Evolutionary conservation across 495 filamentous ascomycete species (phyloP).

Genomic region (Tricharina praecox): DNA sequence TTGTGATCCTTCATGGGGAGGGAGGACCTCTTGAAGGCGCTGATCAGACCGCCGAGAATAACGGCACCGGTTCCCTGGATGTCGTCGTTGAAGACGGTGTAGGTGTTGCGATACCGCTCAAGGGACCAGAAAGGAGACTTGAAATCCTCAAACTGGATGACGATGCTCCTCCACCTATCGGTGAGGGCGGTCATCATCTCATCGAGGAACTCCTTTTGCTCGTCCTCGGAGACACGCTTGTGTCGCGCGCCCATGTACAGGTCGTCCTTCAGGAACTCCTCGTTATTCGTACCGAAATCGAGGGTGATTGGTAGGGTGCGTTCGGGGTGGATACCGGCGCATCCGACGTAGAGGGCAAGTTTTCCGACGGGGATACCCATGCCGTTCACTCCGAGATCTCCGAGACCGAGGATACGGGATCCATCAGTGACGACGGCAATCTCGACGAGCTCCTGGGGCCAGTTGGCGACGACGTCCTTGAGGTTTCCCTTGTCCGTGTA

Average conservation of each 20-base stretch:
- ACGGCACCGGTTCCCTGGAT: constrained; percentile 97
- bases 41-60: constrained; percentile 85
- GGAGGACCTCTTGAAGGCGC: constrained; percentile 74
- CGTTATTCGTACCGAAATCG: constrained; percentile 84
- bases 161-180: constrained; percentile 73
- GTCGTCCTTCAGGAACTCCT: constrained; percentile 72
- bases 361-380: constrained; percentile 98
- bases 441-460: constrained; percentile 59
- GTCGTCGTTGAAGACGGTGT: constrained; percentile 97
- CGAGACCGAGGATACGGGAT: constrained; percentile 85
- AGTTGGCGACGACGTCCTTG: constrained; percentile 53
- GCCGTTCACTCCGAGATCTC: constrained; percentile 90
- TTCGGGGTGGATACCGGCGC: constrained; percentile 85
- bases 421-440: constrained; percentile 97
- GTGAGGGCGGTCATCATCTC: constrained; percentile 88
- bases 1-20: constrained; percentile 79
- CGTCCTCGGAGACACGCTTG: constrained; percentile 60
- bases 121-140: constrained; percentile 95
- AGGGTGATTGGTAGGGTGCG: constrained; percentile 82
- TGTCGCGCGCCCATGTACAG: constrained; percentile 80
- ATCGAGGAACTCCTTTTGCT: constrained; percentile 87
- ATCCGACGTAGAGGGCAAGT: constrained; percentile 82
- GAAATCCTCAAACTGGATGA: constrained; percentile 97
- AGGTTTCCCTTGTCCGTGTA: constrained; percentile 60
- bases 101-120: constrained; percentile 66